A percentile compares a stretch with the other conserved stretches of the same genome.
phyloP scores from a whole-genome alignment of 1,284 basidiomycete species.

The Sanghuangporus weigelae region DNA sequence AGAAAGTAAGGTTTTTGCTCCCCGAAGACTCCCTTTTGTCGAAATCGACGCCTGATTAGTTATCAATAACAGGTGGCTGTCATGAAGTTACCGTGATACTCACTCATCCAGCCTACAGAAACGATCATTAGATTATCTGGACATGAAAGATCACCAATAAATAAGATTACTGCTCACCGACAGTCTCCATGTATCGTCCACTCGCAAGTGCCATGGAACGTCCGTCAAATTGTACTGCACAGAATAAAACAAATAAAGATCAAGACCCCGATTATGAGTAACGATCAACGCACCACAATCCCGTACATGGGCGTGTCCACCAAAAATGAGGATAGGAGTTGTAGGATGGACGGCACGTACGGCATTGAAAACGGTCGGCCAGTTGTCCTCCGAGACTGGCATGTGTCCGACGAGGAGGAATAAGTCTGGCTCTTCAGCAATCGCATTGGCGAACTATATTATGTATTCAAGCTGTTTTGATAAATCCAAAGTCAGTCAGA shows the following conservation, averaged over 20 bases:
- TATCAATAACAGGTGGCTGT: too few relatives aligned
- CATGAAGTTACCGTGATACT: slow-evolving; percentile 15
- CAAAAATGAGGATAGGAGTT: slow-evolving; percentile 77
- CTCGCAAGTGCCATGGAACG: slow-evolving; percentile 72
- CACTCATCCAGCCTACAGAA: slow-evolving; percentile 48
- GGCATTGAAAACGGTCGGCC: slow-evolving; percentile 67
- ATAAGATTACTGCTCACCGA: slow-evolving; percentile 40
- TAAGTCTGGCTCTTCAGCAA: slow-evolving; percentile 79
- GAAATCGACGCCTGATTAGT: slow-evolving; percentile 43
- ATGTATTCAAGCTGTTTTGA: background rate
- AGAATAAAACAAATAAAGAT: too few relatives aligned
- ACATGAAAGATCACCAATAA: background rate
- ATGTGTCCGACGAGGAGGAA: slow-evolving; percentile 76
- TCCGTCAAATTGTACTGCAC: slow-evolving; percentile 49
- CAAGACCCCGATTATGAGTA: background rate
- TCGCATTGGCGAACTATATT: slow-evolving; percentile 67
- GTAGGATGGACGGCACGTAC: slow-evolving; percentile 67
- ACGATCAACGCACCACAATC: slow-evolving; percentile 35
- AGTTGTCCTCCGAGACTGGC: slow-evolving; percentile 62
- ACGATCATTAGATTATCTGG: background rate
- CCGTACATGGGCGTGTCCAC: slow-evolving; percentile 51
- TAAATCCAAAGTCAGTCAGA: slow-evolving; percentile 16
- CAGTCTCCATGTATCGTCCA: slow-evolving; percentile 84
- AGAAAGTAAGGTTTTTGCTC: slow-evolving; percentile 49
- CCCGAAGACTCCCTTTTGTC: slow-evolving; percentile 32